Percentiles rank a stretch among this genome's conserved stretches.
These are phyloP conservation scores for Candida saitoana DNA, from an alignment of 805 yeast species.

Conservation along the genomic window DNA sequence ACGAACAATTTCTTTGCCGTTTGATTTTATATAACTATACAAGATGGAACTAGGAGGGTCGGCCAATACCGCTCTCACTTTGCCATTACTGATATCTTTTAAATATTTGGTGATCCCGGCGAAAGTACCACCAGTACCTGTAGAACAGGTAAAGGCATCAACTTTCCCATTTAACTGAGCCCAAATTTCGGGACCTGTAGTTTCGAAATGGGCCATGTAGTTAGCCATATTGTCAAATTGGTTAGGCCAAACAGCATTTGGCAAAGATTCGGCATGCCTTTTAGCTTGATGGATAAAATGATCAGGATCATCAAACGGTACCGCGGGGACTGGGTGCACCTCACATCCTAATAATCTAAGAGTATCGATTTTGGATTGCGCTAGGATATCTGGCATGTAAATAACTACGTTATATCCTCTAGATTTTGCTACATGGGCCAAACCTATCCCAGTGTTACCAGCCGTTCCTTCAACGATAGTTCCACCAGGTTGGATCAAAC, in stretches of 20 bases:
- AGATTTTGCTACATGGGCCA: conserved; percentile 75
- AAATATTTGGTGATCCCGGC: conserved; percentile 81
- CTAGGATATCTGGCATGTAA: conserved; percentile 89
- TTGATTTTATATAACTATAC: conserved; percentile 69
- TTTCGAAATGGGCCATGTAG: conserved; percentile 81
- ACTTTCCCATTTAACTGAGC: conserved; percentile 73
- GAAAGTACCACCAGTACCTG: conserved; percentile 92
- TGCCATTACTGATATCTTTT: conserved; percentile 61
- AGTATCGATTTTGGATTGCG: conserved; percentile 73
- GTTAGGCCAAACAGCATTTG: conserved; percentile 88
- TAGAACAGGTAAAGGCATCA: conserved; percentile 83
- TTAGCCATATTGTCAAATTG: conserved; percentile 89
- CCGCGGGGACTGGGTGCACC: conserved; percentile 86
- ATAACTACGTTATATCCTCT: conserved; percentile 81
- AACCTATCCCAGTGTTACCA: conserved; percentile 92
- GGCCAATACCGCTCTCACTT: conserved; percentile 65
- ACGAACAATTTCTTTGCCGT: conserved; percentile 64
- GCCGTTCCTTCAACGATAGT: conserved; percentile 93
- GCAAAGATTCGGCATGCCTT: conserved; percentile 71
- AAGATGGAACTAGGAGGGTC: conserved; percentile 94
- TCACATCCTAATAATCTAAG: conserved; percentile 77
- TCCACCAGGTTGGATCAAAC: conserved; percentile 68
- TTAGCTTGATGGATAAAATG: conserved; percentile 86
- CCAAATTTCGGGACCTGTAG: conserved; percentile 94
- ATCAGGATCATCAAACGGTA: conserved; percentile 73